Percentiles rank a stretch among this genome's conserved stretches.
Evolutionary conservation across 139 green algal species (phyloP).

Genomic region (Monoraphidium neglectum): DNA sequence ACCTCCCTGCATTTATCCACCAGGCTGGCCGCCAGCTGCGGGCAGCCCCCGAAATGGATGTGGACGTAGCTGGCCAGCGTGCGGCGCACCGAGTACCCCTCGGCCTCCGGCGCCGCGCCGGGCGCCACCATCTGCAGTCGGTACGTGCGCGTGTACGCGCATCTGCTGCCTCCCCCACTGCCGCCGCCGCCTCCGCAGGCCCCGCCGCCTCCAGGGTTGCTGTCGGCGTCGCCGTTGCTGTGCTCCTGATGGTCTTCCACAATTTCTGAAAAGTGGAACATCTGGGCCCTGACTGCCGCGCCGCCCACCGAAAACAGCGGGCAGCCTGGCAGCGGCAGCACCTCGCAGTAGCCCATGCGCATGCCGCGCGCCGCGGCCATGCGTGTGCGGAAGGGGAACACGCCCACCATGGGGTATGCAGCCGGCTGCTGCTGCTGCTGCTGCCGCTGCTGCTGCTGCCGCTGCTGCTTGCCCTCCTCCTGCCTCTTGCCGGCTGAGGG

Average conservation of each 20-base stretch:
- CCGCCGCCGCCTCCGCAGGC: neutral
- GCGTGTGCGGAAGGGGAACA: constrained; percentile 81
- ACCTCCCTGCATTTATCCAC: constrained; percentile 11
- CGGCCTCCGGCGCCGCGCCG: constrained; percentile 14
- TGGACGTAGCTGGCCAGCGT: constrained; percentile 85
- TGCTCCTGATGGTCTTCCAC: neutral
- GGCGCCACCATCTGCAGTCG: neutral
- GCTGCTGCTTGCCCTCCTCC: neutral
- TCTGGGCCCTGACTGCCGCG: constrained; percentile 68
- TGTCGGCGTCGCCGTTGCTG: neutral
- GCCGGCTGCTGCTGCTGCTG: too few species aligned
- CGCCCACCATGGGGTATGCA: constrained; percentile 43
- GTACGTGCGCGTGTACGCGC: neutral
- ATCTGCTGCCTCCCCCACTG: neutral
- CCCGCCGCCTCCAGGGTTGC: constrained; percentile 5
- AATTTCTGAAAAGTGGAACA: constrained; percentile 66
- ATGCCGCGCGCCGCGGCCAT: constrained; percentile 45
- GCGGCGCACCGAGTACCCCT: constrained; percentile 68
- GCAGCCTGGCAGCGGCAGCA: constrained; percentile 48
- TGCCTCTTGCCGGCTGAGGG: neutral
- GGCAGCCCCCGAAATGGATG: constrained; percentile 80
- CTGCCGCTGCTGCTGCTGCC: neutral
- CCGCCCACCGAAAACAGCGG: constrained; percentile 64
- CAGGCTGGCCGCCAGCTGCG: constrained; percentile 44
- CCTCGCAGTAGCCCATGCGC: constrained; percentile 82